phyloP scores from a whole-genome alignment of 208 protist genomes.

The Leishmania gerbilli region DNA sequence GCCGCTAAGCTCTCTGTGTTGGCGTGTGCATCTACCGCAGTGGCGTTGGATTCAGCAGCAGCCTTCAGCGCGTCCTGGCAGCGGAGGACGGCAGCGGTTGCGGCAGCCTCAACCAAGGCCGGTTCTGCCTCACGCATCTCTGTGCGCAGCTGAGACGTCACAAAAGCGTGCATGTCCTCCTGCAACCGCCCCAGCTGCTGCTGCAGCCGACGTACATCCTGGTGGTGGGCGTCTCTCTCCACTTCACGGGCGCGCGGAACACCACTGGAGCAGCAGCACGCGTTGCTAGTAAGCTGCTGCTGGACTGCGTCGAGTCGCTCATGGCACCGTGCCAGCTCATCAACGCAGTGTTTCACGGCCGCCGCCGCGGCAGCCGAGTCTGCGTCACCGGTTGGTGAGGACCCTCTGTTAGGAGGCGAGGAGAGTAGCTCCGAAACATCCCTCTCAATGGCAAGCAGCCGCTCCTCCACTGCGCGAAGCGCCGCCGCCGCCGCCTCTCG shows the following conservation, averaged over 20 bases:
- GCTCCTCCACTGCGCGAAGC: background rate
- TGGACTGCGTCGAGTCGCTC: constrained; percentile 15
- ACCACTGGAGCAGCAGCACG: constrained; percentile 1
- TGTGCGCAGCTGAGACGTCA: constrained; percentile 1
- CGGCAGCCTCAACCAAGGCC: constrained; percentile 2
- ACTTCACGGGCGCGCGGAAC: background rate
- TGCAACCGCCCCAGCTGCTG: constrained; percentile 5
- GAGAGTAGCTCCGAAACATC: constrained; percentile 5
- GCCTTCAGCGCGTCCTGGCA: constrained; percentile 6
- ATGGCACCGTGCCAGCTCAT: constrained; percentile 11
- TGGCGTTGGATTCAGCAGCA: background rate
- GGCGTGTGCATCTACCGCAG: background rate
- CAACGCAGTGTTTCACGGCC: background rate
- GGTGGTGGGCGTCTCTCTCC: background rate
- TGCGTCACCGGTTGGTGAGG: background rate
- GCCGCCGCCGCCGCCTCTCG: background rate
- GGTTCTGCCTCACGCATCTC: background rate
- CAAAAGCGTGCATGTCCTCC: background rate
- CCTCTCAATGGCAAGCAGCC: constrained; percentile 1
- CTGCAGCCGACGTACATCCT: constrained; percentile 6
- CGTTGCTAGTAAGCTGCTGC: constrained; percentile 4
- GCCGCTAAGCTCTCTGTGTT: background rate
- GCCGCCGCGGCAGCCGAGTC: background rate
- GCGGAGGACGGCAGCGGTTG: background rate
- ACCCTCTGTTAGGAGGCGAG: background rate